Evolutionary conservation across 2,329 filamentous ascomycete genomes (phyloP).

Genomic region (Xylaria sp.): DNA sequence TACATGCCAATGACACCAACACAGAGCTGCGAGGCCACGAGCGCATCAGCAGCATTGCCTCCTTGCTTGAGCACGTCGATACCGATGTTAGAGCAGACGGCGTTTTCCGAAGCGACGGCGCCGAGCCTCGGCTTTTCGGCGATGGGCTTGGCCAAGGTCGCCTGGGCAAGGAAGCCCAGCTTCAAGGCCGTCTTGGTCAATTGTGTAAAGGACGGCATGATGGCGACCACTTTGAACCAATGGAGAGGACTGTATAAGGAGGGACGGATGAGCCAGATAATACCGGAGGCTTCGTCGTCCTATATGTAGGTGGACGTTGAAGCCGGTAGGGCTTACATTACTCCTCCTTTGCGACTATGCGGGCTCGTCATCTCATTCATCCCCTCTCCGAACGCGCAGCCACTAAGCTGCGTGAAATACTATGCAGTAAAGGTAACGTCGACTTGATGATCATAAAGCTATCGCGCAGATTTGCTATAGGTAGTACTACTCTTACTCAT

Average conservation of each 20-base stretch:
- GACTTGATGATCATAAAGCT: no score
- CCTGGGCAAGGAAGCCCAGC: conserved; percentile 18
- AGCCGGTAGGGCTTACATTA: no score
- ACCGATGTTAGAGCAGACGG: conserved; percentile 65
- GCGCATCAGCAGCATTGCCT: conserved; percentile 70
- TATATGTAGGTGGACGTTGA: neutral
- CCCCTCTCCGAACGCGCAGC: no score
- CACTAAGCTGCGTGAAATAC: no score
- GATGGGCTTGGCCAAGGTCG: conserved; percentile 18
- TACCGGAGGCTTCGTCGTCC: neutral
- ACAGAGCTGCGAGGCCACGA: conserved; percentile 69
- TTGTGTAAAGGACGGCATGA: conserved; percentile 25
- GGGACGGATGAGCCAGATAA: neutral
- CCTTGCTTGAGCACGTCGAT: conserved; percentile 53
- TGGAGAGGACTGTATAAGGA: neutral
- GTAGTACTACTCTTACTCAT: no score
- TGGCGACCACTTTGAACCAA: neutral
- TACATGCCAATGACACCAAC: conserved; percentile 73
- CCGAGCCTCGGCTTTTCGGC: conserved; percentile 37
- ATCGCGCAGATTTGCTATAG: no score
- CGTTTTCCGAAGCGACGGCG: conserved; percentile 65
- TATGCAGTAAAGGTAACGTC: no score
- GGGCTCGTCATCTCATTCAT: no score
- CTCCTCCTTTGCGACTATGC: no score
- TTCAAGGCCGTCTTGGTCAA: conserved; percentile 22